These are phyloP conservation scores for Trifolium pratense DNA, from an alignment of 306 rosid species.

Conservation along the genomic window DNA sequence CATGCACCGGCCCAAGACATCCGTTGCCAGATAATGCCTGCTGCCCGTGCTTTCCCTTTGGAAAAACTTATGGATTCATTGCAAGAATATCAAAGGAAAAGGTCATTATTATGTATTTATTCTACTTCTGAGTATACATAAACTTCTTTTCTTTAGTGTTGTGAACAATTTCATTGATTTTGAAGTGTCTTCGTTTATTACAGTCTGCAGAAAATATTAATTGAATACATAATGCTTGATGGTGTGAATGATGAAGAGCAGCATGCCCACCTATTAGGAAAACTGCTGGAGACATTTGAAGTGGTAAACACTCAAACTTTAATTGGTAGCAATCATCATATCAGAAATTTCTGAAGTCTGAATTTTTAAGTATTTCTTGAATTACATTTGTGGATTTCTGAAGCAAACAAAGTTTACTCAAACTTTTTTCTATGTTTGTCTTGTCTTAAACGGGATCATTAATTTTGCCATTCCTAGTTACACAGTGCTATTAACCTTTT, in stretches of 20 bases:
- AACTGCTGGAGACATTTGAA: constrained; percentile 78
- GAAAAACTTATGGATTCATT: constrained; percentile 84
- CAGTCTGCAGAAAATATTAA: constrained; percentile 89
- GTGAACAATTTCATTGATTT: constrained; percentile 16
- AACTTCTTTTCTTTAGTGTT: background rate
- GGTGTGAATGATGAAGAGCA: constrained; percentile 92
- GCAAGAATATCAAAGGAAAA: constrained; percentile 79
- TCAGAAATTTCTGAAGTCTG: constrained; percentile 4
- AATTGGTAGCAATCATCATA: constrained; percentile 10
- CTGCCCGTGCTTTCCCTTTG: constrained; percentile 96
- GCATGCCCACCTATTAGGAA: constrained; percentile 88
- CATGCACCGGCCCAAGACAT: constrained; percentile 94
- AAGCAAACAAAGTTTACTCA: background rate
- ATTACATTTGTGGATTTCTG: constrained; percentile 15
- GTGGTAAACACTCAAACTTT: constrained; percentile 65
- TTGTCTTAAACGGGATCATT: background rate
- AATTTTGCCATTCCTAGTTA: background rate
- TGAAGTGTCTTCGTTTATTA: constrained; percentile 31
- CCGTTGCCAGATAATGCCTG: constrained; percentile 99
- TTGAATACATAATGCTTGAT: constrained; percentile 97
- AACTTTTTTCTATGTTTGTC: background rate
- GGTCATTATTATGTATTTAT: constrained; percentile 45
- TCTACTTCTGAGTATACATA: background rate
- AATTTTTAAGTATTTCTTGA: constrained; percentile 21
- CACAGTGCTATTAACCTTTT: constrained; percentile 31